Base-by-base conservation (phyloP, 1,139 yeast genomes). In the Lodderomyces elongisporus region DNA sequence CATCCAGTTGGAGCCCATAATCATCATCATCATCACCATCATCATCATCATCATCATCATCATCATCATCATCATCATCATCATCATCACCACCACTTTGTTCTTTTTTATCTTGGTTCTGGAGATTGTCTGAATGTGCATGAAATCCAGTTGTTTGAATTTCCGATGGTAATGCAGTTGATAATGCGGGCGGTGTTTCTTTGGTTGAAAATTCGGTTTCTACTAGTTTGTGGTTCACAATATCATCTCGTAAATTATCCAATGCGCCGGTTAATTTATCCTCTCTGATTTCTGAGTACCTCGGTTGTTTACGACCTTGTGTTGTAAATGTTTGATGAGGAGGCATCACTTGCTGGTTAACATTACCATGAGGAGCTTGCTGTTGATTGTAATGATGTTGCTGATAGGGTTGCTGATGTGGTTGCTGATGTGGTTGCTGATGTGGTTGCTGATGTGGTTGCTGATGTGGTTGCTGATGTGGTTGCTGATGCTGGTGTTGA, bases 261-360 rank as follows among this genome's bases (percentile, higher is more conserved):
- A 65, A 55, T 4, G 64, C 62, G 3, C 51, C 38, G 1, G 64
- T 54, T 26, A 64, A 47, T 33, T 60, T 46, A 25, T 42, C 46
- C 28, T 37, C 40, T 17, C 43, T 32, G 34, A 26, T 41, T 39
- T 37, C 36, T 21, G 44, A 39, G 29, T 38, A 36, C 18, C 36
- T 38, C 8, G 40, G 33, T 17, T 36, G 38, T 28, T 24, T 20
- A 10, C 22, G 7, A 18, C 22, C 10, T 12, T 27, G 30, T 9
- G 33, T 28, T 28, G 25, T 27, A 27, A 18, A 28, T 17, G 27
- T 29, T 28, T 30, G 32, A 16, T 32, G 30, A 14, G 30, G 10
- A 18, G n/a, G n/a, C n/a, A n/a, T n/a, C n/a, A n/a, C n/a, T n/a
- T n/a, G n/a, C n/a, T n/a, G n/a, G n/a, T n/a, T n/a, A n/a, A n/a